A percentile compares a stretch with the other conserved stretches of the same genome.
phyloP scores from a whole-genome alignment of 2,329 filamentous ascomycete genomes.

The Paecilomyces formosus region DNA sequence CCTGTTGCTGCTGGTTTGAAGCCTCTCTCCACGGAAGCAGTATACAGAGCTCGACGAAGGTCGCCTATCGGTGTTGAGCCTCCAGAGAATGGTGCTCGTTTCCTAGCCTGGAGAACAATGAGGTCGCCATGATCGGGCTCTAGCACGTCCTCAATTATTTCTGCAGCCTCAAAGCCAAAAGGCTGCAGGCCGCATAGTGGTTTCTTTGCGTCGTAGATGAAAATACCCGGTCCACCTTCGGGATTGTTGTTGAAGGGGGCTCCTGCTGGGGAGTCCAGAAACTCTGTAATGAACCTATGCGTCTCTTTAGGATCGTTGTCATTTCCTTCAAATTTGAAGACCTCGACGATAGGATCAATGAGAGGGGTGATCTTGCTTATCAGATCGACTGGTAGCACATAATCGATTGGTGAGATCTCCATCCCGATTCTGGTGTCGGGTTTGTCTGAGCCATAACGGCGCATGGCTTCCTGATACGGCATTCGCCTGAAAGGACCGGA shows the following conservation, averaged over 20 bases:
- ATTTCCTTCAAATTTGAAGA: constrained; percentile 53
- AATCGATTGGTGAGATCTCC: constrained; percentile 60
- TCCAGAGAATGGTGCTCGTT: constrained; percentile 57
- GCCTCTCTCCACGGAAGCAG: constrained; percentile 56
- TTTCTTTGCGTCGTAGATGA: constrained; percentile 65
- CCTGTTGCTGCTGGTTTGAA: constrained; percentile 45
- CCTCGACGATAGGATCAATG: constrained; percentile 63
- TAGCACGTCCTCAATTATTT: constrained; percentile 48
- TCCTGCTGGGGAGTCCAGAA: constrained; percentile 60
- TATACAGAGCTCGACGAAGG: constrained; percentile 63
- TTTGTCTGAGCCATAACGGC: constrained; percentile 78
- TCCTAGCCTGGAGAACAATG: constrained; percentile 72
- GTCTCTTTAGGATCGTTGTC: constrained; percentile 47
- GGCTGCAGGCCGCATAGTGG: constrained; percentile 71
- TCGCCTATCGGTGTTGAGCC: constrained; percentile 68
- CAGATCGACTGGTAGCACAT: constrained; percentile 57
- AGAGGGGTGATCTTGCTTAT: constrained; percentile 67
- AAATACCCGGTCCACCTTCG: constrained; percentile 71
- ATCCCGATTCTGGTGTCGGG: constrained; percentile 73
- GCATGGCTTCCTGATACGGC: constrained; percentile 72
- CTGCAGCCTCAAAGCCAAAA: constrained; percentile 65
- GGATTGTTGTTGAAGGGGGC: constrained; percentile 58
- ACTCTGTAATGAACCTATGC: constrained; percentile 56
- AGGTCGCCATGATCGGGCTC: constrained; percentile 65
- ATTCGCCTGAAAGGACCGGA: constrained; percentile 49